Evolutionary conservation across 305 asterid genomes (phyloP).

Genomic region (Fraxinus nigra): DNA sequence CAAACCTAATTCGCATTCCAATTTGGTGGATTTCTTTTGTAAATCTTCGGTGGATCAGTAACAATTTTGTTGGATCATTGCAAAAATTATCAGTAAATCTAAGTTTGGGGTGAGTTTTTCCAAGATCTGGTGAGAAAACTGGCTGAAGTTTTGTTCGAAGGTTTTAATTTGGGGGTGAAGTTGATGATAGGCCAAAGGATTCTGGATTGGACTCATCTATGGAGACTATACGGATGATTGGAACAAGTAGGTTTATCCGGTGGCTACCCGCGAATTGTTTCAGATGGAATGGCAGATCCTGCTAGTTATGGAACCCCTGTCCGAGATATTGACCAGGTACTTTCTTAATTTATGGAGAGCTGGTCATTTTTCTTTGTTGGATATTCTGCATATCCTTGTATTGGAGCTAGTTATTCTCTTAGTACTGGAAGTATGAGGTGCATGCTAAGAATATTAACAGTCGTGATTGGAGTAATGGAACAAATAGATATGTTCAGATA

Average conservation of each 20-base stretch:
- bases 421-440: not conserved
- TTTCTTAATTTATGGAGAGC: not conserved
- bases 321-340: constrained; percentile 85
- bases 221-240: constrained; percentile 65
- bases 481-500: not conserved
- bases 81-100: not conserved
- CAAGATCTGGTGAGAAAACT: constrained; percentile 10
- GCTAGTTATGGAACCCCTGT: constrained; percentile 78
- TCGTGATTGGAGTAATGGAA: not conserved
- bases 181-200: constrained; percentile 59
- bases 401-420: not conserved
- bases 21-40: constrained; percentile 2
- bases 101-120: not conserved
- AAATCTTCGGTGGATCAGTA: constrained; percentile 22
- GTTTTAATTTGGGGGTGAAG: constrained; percentile 25
- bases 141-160: constrained; percentile 12
- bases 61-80: constrained; percentile 19
- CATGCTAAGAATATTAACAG: not conserved
- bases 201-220: constrained; percentile 58
- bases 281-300: constrained; percentile 99
- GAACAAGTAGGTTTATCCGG: constrained; percentile 35
- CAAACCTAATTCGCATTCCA: constrained; percentile 30
- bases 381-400: not conserved
- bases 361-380: not conserved
- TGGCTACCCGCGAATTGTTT: constrained; percentile 60